A percentile compares a stretch with the other conserved stretches of the same genome.
Conservation (phyloP, 345 rosid species). For the Gossypium rotundifolium region DNA sequence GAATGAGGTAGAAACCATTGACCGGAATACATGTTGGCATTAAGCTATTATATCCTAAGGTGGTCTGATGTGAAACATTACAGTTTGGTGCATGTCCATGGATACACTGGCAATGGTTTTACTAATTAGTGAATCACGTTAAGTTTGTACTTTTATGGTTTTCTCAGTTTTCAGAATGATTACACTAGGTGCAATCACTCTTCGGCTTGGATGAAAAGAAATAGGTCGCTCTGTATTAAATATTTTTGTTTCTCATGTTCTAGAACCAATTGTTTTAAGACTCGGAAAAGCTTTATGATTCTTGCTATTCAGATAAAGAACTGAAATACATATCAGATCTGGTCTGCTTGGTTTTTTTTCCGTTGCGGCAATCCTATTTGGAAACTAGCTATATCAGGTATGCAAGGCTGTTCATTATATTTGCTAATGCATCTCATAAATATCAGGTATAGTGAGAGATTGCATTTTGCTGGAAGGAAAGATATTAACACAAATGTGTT, state of each 20-base stretch:
- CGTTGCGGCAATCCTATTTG: not conserved
- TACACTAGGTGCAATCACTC: not conserved
- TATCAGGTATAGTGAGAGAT: not conserved
- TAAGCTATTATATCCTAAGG: not conserved
- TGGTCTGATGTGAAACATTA: not conserved
- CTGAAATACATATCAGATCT: not conserved
- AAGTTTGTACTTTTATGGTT: not conserved
- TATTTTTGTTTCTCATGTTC: not conserved
- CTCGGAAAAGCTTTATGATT: not conserved
- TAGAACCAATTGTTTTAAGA: not conserved
- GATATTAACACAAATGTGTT: not conserved
- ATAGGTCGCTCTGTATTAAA: not conserved
- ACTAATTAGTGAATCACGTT: not conserved
- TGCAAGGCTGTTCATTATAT: not conserved
- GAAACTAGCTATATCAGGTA: not conserved
- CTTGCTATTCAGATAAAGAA: not conserved
- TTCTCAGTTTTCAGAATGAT: not conserved
- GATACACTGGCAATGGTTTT: not conserved
- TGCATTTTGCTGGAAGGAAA: not conserved
- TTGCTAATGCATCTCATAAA: not conserved
- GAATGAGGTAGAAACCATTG: constrained; percentile 15
- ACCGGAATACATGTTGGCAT: constrained; percentile 7
- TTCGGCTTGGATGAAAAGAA: not conserved
- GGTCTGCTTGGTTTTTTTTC: not conserved
- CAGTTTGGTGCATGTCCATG: not conserved